Base-by-base conservation (phyloP, 2,329 filamentous ascomycete species). In the Aspergillus niger region DNA sequence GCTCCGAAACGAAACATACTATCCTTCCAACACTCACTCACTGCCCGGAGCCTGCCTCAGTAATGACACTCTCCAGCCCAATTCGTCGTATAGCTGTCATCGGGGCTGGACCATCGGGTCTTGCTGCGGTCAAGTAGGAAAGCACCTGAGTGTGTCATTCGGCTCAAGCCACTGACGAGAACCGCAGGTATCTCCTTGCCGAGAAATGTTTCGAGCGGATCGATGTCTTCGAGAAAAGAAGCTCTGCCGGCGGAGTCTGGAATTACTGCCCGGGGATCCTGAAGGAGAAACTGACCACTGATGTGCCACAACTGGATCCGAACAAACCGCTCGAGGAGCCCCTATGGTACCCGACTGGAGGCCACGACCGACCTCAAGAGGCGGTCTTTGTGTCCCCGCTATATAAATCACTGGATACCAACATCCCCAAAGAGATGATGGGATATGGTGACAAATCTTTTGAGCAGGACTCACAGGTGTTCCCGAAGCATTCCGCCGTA, bases 361-460 rank as follows among this genome's bases (percentile, higher is more conserved):
- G 67, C 15, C 56, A 64, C 8, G 60, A 66, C 2, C 59, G 65
- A 20, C 26, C 26, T 26, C 63, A 63, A 8, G 71, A 83, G 1
- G 84, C 89, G 5, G 75, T 87, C 2, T 96, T 94, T 70, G 82
- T 91, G n/a, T 91, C 90, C 17, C 90, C 93, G 3, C 86, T 97
- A 77, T 97, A 97, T 74, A 86, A 92, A 51, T 79, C 83, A 24
- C 80, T 97, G 15, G 89, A 97, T 70, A 92, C 93, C 22, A 98
- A 98, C 74, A 92, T 97, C 51, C 91, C 92, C 0, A 86, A 89
- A 61, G 81, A 82, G 0, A 74, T 97, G 55, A 98, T 98, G 94
- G 80, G 83, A 3, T 97, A 88, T 74, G 89, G 88, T 4, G 90
- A 94, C 66, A 79, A 85, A 6, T 73, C 83, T 0, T 95, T 95